Evolutionary conservation across 176 grass and related monocot genomes (phyloP).

Genomic region (Eremochloa ophiuroides): DNA sequence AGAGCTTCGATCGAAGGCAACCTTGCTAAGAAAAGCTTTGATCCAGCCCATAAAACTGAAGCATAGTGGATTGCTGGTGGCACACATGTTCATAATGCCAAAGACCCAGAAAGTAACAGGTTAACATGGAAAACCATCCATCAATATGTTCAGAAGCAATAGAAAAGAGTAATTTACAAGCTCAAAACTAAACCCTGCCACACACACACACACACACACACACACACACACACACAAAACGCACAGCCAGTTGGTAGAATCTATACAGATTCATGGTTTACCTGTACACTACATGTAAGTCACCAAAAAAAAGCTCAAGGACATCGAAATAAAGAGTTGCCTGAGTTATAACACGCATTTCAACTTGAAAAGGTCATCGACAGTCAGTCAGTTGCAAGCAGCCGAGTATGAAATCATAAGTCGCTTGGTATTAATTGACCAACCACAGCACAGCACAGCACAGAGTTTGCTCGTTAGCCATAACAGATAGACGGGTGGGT

Average conservation of each 20-base stretch:
- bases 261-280: not conserved
- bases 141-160: not conserved
- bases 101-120: not conserved
- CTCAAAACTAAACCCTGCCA: not conserved
- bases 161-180: not conserved
- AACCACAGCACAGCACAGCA: not conserved
- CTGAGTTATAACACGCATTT: not conserved
- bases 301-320: not conserved
- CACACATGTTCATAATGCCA: not conserved
- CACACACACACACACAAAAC: too few relatives aligned
- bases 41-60: not conserved
- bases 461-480: not conserved
- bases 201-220: too few relatives aligned
- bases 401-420: not conserved
- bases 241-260: not conserved
- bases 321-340: not conserved
- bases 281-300: not conserved
- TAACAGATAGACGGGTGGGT: not conserved
- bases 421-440: not conserved
- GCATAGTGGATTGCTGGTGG: not conserved
- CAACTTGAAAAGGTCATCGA: not conserved
- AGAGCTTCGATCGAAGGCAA: too few relatives aligned
- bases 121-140: not conserved
- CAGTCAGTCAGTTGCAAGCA: not conserved
- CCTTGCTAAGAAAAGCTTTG: not conserved